Base-by-base conservation (phyloP, 1,284 basidiomycete species). In the Rhizopogon hawkerae region DNA sequence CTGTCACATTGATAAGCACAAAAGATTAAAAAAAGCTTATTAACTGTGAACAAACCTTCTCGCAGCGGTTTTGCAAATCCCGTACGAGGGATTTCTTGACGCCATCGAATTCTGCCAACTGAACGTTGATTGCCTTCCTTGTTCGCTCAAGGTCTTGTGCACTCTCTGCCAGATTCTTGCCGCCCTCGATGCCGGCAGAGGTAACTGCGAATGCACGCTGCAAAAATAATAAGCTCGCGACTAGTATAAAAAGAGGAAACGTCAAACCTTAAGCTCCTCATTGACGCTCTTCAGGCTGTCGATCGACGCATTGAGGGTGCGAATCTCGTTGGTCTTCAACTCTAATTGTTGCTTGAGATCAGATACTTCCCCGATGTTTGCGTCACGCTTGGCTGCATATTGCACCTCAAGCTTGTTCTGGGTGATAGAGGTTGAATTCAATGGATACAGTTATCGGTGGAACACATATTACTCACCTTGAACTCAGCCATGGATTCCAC, bases 11-110 rank as follows among this genome's bases (percentile, higher is more conserved):
- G 43, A 47, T 54, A 34, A 51, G 37, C 38, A 44, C 37, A 42
- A 14, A 34, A 14, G 51, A 5, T 23, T 49, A 44, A 13, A 21
- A 49, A 38, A 35, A 39, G 13, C 8, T 21, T 33, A 21, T 6
- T n/a, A 3, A n/a, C 16, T 21, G 9, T 16, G 7, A 50, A 57
- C 73, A 55, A 50, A 91, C 93, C 85, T 98, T 98, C 76, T 99
- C 96, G 68, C 96, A 99, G 39, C 96, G 92, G 69, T 98, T 97
- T 74, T 98, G 96, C 57, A 99, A 73, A 74, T 98, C 96, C 44
- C 92, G 87, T 89, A 98, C 97, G 57, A 99, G 79, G 53, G 89
- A 95, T 76, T 97, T 96, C 81, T 98, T 98, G 65, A 98, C 92
- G 33, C 89, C 87, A 66, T 99, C 96, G 67, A 98, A 99, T 67